Evolutionary conservation across 1,284 basidiomycete genomes (phyloP).

Genomic region (Fomitopsis palustris): DNA sequence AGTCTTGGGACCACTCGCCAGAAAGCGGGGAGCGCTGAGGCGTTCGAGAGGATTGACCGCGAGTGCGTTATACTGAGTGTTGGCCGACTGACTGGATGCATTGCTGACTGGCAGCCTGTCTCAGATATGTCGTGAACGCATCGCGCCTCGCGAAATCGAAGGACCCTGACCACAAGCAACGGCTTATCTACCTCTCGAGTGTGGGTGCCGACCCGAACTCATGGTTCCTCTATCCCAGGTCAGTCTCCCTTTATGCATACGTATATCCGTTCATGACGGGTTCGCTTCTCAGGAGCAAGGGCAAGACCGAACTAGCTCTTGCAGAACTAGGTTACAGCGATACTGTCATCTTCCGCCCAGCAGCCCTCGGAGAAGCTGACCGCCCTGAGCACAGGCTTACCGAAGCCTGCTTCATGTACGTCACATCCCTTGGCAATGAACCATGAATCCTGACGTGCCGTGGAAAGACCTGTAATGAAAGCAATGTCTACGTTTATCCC

Average conservation of each 20-base stretch:
- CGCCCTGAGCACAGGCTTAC: not conserved
- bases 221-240: conserved; percentile 49
- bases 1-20: conserved; percentile 27
- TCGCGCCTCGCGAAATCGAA: conserved; percentile 58
- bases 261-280: not conserved
- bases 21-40: not conserved
- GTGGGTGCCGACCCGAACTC: conserved; percentile 46
- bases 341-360: conserved; percentile 67
- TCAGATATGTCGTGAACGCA: conserved; percentile 69
- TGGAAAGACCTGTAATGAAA: not conserved
- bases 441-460: not conserved
- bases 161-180: conserved; percentile 43
- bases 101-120: not conserved
- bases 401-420: not conserved
- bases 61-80: conserved; percentile 42
- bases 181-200: conserved; percentile 69
- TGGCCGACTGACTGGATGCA: not conserved
- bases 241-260: not conserved
- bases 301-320: conserved; percentile 67
- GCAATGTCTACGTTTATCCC: not conserved
- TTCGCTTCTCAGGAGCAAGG: conserved; percentile 53
- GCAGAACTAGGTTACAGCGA: conserved; percentile 64
- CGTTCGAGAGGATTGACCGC: conserved; percentile 73
- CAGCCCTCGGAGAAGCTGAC: conserved; percentile 30
- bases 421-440: too few relatives aligned